Percentiles rank a stretch among this genome's conserved stretches.
Conservation (phyloP, 495 filamentous ascomycete species). For the Evansstolkia leycettana region DNA sequence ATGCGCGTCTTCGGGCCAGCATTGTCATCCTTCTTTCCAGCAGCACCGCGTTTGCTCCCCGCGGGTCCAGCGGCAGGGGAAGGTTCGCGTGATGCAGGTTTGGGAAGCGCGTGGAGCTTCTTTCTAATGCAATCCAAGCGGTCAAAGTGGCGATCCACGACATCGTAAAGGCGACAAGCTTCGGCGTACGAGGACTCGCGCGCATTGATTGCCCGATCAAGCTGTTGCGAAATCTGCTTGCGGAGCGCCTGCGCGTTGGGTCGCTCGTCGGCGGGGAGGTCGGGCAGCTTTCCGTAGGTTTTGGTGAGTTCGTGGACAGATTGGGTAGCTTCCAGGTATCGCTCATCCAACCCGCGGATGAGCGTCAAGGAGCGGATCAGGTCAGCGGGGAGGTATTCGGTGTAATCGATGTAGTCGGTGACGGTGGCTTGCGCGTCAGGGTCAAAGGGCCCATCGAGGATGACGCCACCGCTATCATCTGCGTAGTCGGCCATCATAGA, state of each 20-base stretch:
- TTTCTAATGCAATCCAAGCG: slow-evolving; percentile 63
- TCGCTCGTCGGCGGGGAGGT: slow-evolving; percentile 38
- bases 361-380: slow-evolving; percentile 81
- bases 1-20: slow-evolving; percentile 39
- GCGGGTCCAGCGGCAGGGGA: slow-evolving; percentile 38
- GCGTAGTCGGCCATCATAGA: slow-evolving; percentile 21
- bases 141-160: slow-evolving; percentile 65
- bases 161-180: slow-evolving; percentile 65
- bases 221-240: slow-evolving; percentile 57
- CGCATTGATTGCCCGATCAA: slow-evolving; percentile 62
- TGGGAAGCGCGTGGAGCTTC: slow-evolving; percentile 69
- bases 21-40: slow-evolving; percentile 24
- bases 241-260: slow-evolving; percentile 51
- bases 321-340: slow-evolving; percentile 51
- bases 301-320: slow-evolving; percentile 62
- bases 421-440: slow-evolving; percentile 92
- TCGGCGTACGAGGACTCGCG: slow-evolving; percentile 74
- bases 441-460: slow-evolving; percentile 45
- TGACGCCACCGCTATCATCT: slow-evolving; percentile 33
- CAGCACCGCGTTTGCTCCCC: slow-evolving; percentile 40
- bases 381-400: slow-evolving; percentile 92
- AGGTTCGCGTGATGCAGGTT: slow-evolving; percentile 58
- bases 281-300: slow-evolving; percentile 59
- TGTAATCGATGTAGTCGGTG: slow-evolving; percentile 92
- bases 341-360: slow-evolving; percentile 69